A percentile compares a stretch with the other conserved stretches of the same genome.
Evolutionary conservation across 139 green algal genomes (phyloP).

Genomic region (Chlamydomonas applanata): DNA sequence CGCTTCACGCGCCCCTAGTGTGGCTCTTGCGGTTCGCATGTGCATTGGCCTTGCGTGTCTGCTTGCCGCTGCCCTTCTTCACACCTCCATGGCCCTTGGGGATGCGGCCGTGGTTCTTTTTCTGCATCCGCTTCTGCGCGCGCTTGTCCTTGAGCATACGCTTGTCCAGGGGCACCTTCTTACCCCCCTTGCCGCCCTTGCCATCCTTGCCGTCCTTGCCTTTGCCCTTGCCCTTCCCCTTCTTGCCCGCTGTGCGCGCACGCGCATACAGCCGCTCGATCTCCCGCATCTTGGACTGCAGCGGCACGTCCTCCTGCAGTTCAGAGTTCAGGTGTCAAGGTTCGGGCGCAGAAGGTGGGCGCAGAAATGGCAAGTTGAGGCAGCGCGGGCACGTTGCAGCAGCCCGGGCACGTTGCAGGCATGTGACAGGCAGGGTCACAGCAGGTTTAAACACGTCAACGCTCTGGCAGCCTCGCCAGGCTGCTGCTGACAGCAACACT

Average conservation of each 20-base stretch:
- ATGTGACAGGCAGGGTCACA: no score
- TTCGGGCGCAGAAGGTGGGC: constrained; percentile 56
- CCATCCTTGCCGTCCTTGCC: constrained; percentile 25
- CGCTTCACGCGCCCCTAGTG: no score
- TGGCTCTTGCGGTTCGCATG: no score
- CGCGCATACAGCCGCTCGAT: constrained; percentile 77
- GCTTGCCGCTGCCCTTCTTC: constrained; percentile 33
- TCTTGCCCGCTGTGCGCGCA: constrained; percentile 47
- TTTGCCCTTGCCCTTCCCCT: constrained; percentile 26
- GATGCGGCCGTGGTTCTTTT: constrained; percentile 21
- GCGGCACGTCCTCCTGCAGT: constrained; percentile 73
- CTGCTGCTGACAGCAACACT: no score
- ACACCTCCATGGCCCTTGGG: constrained; percentile 11
- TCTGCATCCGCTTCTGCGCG: constrained; percentile 31
- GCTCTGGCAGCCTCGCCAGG: no score
- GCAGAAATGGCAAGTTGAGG: no score
- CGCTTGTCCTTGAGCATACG: constrained; percentile 66
- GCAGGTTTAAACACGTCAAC: no score
- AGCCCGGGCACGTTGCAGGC: no score
- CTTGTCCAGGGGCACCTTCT: constrained; percentile 51
- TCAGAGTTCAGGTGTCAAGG: neutral
- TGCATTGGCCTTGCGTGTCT: constrained; percentile 3
- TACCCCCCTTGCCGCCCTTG: neutral
- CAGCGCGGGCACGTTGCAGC: no score
- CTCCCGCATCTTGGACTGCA: constrained; percentile 63